These are phyloP conservation scores for Epichloe bromicola DNA, from an alignment of 2,329 filamentous ascomycete species.

Conservation along the genomic window DNA sequence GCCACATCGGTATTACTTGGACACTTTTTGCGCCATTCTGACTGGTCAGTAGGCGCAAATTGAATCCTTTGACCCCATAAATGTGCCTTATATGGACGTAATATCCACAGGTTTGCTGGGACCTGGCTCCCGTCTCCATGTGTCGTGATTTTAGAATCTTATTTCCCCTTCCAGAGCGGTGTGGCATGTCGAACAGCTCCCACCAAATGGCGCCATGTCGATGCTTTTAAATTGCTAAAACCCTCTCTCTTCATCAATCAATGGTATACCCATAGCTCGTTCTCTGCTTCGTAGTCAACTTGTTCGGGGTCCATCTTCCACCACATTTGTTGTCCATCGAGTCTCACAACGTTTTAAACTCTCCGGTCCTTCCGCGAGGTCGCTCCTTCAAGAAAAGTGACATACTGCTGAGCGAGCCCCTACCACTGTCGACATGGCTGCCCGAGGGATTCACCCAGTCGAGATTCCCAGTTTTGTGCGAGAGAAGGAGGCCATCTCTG, in stretches of 20 bases:
- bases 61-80: background rate
- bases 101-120: background rate
- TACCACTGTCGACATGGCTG: conserved; percentile 15
- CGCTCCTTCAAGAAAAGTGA: background rate
- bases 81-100: background rate
- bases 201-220: background rate
- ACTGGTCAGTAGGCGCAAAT: conserved; percentile 5
- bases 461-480: conserved; percentile 14
- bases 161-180: conserved; percentile 1
- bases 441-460: conserved; percentile 13
- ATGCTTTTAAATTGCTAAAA: background rate
- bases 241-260: background rate
- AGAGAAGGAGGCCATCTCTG: conserved; percentile 13
- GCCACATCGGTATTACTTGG: conserved; percentile 5
- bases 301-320: background rate
- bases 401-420: background rate
- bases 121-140: background rate
- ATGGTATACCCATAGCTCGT: background rate
- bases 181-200: background rate
- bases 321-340: background rate
- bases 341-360: background rate
- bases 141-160: background rate
- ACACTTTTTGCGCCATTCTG: background rate
- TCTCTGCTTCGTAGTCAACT: background rate
- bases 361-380: background rate